A percentile compares a stretch with the other conserved stretches of the same genome.
These are phyloP conservation scores for Capsella bursapastoris DNA, from an alignment of 345 rosid genomes.

Conservation along the genomic window DNA sequence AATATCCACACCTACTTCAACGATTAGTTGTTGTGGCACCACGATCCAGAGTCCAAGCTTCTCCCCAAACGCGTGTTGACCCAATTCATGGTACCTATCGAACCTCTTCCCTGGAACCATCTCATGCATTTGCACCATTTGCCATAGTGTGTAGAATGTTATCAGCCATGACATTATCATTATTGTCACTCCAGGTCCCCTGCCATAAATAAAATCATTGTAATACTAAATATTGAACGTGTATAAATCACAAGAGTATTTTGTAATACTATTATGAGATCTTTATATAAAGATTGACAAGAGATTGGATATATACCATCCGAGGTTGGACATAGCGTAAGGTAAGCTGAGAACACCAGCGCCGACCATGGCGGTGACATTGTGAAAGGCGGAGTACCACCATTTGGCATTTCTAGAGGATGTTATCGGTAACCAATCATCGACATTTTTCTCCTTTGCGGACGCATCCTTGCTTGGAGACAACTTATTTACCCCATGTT, in stretches of 20 bases:
- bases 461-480: constrained; percentile 12
- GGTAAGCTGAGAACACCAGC: constrained; percentile 95
- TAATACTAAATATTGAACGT: neutral
- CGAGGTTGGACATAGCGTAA: constrained; percentile 77
- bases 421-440: constrained; percentile 81
- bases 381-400: constrained; percentile 95
- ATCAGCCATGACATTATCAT: constrained; percentile 68
- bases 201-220: constrained; percentile 20
- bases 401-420: constrained; percentile 76
- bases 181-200: constrained; percentile 74
- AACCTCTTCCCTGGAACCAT: constrained; percentile 76
- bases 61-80: constrained; percentile 77
- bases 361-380: constrained; percentile 89
- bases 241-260: neutral
- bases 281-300: neutral
- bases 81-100: constrained; percentile 82
- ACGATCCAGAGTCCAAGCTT: constrained; percentile 83
- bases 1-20: constrained; percentile 68
- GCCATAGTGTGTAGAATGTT: constrained; percentile 84
- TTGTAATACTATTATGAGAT: neutral
- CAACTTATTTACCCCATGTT: constrained; percentile 14
- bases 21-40: constrained; percentile 76
- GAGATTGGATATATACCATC: constrained; percentile 56
- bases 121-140: constrained; percentile 93
- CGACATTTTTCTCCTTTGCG: constrained; percentile 47